Percentiles rank a stretch among this genome's conserved stretches.
Conservation (phyloP, 2,329 filamentous ascomycete species). For the Ophiocordyceps robertsii region DNA sequence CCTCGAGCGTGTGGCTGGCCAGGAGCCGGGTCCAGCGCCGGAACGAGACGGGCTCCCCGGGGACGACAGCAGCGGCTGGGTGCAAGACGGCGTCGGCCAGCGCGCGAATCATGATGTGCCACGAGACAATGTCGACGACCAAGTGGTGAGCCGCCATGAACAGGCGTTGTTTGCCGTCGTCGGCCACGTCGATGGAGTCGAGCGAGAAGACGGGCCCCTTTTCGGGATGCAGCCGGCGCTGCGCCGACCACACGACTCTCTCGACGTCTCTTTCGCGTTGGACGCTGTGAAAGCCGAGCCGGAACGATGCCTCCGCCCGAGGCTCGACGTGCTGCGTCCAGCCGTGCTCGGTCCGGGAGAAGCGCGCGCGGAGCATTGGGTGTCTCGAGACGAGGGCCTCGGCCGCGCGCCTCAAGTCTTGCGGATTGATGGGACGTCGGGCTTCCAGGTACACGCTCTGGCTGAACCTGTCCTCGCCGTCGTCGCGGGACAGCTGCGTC, state of each 20-base stretch:
- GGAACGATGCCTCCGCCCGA: constrained; percentile 1
- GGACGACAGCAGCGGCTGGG: background rate
- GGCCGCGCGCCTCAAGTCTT: no score
- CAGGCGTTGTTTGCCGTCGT: background rate
- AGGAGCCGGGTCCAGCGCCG: background rate
- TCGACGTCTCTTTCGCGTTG: background rate
- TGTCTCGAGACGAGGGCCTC: no score
- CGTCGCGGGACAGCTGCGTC: background rate
- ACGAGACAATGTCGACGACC: background rate
- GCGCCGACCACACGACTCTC: background rate
- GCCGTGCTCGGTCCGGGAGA: no score
- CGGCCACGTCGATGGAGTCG: background rate
- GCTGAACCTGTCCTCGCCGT: background rate
- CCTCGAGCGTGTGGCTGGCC: no score
- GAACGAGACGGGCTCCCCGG: background rate
- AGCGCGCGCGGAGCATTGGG: no score
- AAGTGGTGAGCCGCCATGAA: background rate
- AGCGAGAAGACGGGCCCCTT: background rate
- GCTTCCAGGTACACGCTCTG: constrained; percentile 1
- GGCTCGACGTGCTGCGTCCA: no score
- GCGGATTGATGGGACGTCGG: no score
- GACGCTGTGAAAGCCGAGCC: background rate
- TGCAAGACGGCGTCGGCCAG: background rate
- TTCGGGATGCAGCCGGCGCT: background rate
- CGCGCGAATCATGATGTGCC: background rate